Base-by-base conservation (phyloP, 345 rosid species). In the Trapa incisa region DNA sequence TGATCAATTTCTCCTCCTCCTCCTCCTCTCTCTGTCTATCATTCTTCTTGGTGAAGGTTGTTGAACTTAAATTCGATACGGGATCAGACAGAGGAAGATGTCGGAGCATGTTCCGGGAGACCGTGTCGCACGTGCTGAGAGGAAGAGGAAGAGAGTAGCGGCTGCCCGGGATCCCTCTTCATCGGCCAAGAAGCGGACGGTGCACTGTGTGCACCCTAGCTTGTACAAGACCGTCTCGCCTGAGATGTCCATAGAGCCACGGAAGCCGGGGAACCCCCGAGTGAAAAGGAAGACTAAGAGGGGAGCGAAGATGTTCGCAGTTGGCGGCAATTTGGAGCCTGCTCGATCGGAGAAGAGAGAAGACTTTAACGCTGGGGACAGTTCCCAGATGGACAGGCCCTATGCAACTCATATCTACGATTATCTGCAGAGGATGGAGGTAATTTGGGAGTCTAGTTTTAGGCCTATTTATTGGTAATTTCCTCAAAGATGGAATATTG, bases 351-450 rank as follows among this genome's bases (percentile, higher is more conserved):
- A 17, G n/a, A 36, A 32, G 54, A 37, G 22, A n/a, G 70, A 43
- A 14, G 76, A 73, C 22, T 48, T 67, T 13, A 37, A 37, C 0
- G 61, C 68, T 16, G 82, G 77, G 17, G 71, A 76, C 47, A 83
- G 82, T 65, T 84, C 91, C 0, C 91, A 80, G 70, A 80, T 84
- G 80, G 80, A 85, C 68, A 79, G 67, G 3, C 68, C 84, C 47
- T 84, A 82, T 57, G 82, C 68, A 8, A 42, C 80, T 0, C 79
- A 80, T 14, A 82, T 87, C 66, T 79, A 72, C 39, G 80, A 81
- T 7, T 80, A 87, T 72, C 87, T 87, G 47, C 83, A 72, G 48
- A 60, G 68, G 14, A 71, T 81, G 75, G 94, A 87, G 90, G 88
- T 86, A 67, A 48, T 45, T 39, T 54, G n/a, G 5, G 32, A 54